Base-by-base conservation (phyloP, 495 filamentous ascomycete genomes). In the Barbatosphaeria neglecta region DNA sequence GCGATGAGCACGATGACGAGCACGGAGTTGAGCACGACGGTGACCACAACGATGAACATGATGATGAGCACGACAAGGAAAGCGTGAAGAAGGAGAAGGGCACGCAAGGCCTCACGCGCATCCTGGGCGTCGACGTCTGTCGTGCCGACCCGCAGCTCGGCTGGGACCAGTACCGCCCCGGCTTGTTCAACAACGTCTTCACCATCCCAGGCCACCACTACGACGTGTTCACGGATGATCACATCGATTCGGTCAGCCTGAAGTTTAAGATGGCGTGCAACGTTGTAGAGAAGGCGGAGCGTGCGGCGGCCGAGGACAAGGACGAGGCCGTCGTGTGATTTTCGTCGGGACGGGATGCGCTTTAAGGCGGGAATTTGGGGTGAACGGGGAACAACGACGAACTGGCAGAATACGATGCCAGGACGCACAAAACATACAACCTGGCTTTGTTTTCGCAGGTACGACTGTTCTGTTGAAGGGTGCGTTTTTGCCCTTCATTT, bases 151-250 rank as follows among this genome's bases (percentile, higher is more conserved):
- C 22, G 1, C n/a, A 47, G 15, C 51, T 74, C 1, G 70, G 70
- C 5, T 74, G 70, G 70, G 60, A 54, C 3, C 23, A 42, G 5
- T 69, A 72, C 31, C 43, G 58, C 1, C 50, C 51, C 17, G 48
- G 48, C 1, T 52, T 70, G 39, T 62, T 74, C 24, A 54, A 44
- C 22, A 47, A 62, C 6, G 50, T 72, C 2, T 40, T 65, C 15
- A 61, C 68, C 2, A 46, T 72, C 2, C 59, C 66, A 0, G 65
- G 66, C 0, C 62, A 74, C 39, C 70, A 74, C 43, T 74, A 65
- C 45, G 64, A 55, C 39, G 59, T 74, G 23, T 74, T 72, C 23
- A 37, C 45, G 0, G 51, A 51, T 3, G 47, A 58, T 17, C 45
- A 56, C 9, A 48, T 71, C 35, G 54, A 57, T 0, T 38, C 35